These are phyloP conservation scores for Coniochaeta pulveracea DNA, from an alignment of 2,329 filamentous ascomycete genomes.

Conservation along the genomic window DNA sequence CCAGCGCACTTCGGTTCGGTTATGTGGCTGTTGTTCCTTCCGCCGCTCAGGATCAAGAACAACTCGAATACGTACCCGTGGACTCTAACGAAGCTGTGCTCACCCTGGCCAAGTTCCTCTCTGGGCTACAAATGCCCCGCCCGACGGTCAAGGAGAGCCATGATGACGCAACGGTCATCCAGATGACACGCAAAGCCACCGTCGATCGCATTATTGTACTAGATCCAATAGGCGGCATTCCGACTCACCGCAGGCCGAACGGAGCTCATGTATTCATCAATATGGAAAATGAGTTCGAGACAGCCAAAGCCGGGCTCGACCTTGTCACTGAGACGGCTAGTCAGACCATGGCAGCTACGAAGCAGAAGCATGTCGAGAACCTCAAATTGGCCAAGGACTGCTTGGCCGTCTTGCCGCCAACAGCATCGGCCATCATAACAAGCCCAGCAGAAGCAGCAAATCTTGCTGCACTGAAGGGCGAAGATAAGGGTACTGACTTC, in stretches of 20 bases:
- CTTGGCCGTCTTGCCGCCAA: conserved; percentile 66
- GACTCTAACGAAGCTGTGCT: conserved; percentile 55
- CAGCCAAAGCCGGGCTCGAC: conserved; percentile 52
- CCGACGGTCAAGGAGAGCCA: conserved; percentile 16
- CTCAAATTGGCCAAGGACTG: conserved; percentile 59
- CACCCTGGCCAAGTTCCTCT: conserved; percentile 66
- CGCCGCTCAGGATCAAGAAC: conserved; percentile 29
- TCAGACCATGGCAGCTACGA: conserved; percentile 10
- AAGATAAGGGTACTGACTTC: conserved; percentile 14
- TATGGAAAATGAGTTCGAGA: conserved; percentile 75
- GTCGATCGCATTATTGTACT: conserved; percentile 83
- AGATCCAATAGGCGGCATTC: conserved; percentile 78
- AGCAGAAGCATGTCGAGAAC: conserved; percentile 51
- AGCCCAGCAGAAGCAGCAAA: conserved; percentile 74
- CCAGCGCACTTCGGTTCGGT: conserved; percentile 55
- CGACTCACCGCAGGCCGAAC: conserved; percentile 48
- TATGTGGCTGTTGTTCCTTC: conserved; percentile 58
- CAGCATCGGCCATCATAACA: conserved; percentile 80
- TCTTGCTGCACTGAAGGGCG: conserved; percentile 23
- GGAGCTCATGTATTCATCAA: conserved; percentile 81
- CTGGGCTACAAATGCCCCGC: conserved; percentile 44
- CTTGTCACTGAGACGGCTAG: background rate
- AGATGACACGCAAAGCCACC: conserved; percentile 35
- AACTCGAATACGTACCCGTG: conserved; percentile 24
- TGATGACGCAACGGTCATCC: conserved; percentile 28